Evolutionary conservation across 305 asterid species (phyloP).

Genomic region (Solanum hybrid): DNA sequence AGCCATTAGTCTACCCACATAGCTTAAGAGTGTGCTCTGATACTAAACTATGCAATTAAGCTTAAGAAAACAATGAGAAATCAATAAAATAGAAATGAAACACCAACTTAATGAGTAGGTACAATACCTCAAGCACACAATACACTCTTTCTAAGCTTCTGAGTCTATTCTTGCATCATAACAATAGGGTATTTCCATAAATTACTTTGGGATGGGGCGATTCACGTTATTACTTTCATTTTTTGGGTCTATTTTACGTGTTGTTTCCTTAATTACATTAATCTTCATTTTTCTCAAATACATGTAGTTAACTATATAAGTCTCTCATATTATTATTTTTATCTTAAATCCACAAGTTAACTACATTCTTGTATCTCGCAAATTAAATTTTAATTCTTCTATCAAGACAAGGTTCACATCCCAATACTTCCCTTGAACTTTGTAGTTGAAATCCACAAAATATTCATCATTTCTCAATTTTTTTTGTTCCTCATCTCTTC

Average conservation of each 20-base stretch:
- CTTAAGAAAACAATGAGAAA: background rate
- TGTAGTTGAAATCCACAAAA: background rate
- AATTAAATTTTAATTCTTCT: background rate
- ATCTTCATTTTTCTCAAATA: background rate
- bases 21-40: background rate
- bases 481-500: background rate
- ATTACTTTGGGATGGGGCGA: background rate
- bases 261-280: background rate
- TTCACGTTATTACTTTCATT: background rate
- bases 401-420: background rate
- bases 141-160: background rate
- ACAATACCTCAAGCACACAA: background rate
- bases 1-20: background rate
- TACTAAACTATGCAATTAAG: no score
- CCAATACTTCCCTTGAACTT: background rate
- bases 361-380: background rate
- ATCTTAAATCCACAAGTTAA: background rate
- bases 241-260: background rate
- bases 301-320: background rate
- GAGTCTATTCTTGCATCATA: background rate
- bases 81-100: background rate
- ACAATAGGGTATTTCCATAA: background rate
- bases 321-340: background rate
- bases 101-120: background rate
- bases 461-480: background rate